These are phyloP conservation scores for Panaeolus papilionaceus DNA, from an alignment of 768 basidiomycete genomes.

Conservation along the genomic window DNA sequence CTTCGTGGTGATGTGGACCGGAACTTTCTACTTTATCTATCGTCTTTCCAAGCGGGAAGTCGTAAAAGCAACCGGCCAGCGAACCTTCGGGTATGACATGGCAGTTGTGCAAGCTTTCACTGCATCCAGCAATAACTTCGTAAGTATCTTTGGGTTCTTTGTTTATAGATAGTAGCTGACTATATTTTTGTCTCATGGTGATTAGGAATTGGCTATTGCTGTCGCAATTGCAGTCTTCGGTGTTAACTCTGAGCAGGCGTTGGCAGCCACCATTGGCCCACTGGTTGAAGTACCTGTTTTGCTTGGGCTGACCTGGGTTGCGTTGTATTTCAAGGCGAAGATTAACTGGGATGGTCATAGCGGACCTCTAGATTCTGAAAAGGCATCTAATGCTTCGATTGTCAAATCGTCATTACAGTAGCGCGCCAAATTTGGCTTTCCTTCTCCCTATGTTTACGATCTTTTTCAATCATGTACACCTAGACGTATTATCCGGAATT, in stretches of 20 bases:
- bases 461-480: too few relatives aligned
- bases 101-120: slow-evolving; percentile 84
- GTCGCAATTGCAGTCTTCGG: slow-evolving; percentile 82
- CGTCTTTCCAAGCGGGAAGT: slow-evolving; percentile 46
- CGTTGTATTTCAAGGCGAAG: slow-evolving; percentile 49
- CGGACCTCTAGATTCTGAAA: not conserved
- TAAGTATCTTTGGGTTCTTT: slow-evolving; percentile 35
- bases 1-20: slow-evolving; percentile 78
- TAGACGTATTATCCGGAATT: too few relatives aligned
- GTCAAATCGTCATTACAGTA: not conserved
- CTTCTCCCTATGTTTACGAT: too few relatives aligned
- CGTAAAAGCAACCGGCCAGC: slow-evolving; percentile 14
- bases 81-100: slow-evolving; percentile 63
- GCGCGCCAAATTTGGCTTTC: too few relatives aligned
- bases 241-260: slow-evolving; percentile 75
- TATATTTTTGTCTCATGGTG: not conserved
- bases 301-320: slow-evolving; percentile 70
- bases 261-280: slow-evolving; percentile 82
- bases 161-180: not conserved
- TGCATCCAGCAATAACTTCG: slow-evolving; percentile 81
- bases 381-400: not conserved
- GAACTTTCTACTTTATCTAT: slow-evolving; percentile 63
- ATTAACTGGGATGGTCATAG: slow-evolving; percentile 43
- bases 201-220: slow-evolving; percentile 81
- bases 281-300: slow-evolving; percentile 84